Base-by-base conservation (phyloP, 139 green algal genomes). In the Dunaliella primolecta region DNA sequence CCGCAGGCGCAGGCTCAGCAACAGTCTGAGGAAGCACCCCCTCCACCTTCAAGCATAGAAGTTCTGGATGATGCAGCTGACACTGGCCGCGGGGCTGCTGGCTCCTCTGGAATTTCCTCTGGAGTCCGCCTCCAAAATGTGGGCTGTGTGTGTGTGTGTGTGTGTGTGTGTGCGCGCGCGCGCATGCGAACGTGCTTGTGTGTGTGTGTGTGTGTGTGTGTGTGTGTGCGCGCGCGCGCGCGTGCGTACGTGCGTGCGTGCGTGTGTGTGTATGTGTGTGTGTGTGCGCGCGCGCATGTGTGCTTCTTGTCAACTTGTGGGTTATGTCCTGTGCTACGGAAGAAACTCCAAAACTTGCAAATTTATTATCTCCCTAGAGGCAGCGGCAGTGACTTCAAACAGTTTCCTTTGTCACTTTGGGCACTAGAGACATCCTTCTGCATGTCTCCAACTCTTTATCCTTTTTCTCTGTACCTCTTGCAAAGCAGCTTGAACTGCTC, bases 111-210 rank as follows among this genome's bases (percentile, higher is more conserved):
- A 36, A 93, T 97, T 55, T 86, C 89, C 33, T 95, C 90, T 0
- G 94, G 94, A 25, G 85, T 97, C 31, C 90, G 93, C 35, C 86
- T 97, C 3, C 93, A 97, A 36, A 92, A 93, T 23, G 93, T 96
- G 85, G 92, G 91, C n/a, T 57, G 31, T 30, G 2, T 30, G 37
- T 36, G 64, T 33, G 33, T 24, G 56, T 96, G 85, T 93, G 91
- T 57, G 31, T 30, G 2, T 30, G 37, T 36, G 64, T 33, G 33
- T 24, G 56, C 11, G 33, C n/a, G 33, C 56, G 55, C 11, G 32
- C 34, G 56, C 1, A n/a, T 64, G 29, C 24, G 21, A 33, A 38
- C 82, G 55, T 46, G 56, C 55, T 80, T 55, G 75, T 32, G 75
- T 75, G 78, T 74, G 72, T 72, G 24, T 81, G 76, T 30, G 15